These are phyloP conservation scores for Plasmodium coatneyi DNA, from an alignment of 169 alveolate species.

Conservation along the genomic window DNA sequence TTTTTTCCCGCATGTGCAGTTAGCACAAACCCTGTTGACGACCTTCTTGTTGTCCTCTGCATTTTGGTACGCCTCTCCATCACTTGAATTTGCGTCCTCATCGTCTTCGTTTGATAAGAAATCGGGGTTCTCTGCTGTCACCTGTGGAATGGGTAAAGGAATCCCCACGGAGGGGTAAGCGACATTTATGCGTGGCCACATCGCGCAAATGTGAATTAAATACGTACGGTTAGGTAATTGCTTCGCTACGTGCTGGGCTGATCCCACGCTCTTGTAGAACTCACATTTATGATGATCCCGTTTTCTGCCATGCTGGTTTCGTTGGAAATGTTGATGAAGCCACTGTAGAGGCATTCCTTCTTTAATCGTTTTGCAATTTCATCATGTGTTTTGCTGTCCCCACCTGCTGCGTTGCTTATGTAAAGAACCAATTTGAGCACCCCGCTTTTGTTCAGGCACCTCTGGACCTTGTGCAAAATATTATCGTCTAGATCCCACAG, in stretches of 20 bases:
- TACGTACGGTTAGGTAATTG: background rate
- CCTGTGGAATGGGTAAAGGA: conserved; percentile 11
- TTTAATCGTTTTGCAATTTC: conserved; percentile 26
- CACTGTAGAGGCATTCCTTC: conserved; percentile 62
- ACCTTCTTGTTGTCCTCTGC: conserved; percentile 54
- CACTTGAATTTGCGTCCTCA: conserved; percentile 17
- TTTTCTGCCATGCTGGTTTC: conserved; percentile 36
- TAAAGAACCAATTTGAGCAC: conserved; percentile 20
- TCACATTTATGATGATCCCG: conserved; percentile 60
- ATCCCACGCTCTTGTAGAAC: background rate
- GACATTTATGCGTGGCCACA: background rate
- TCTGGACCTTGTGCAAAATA: conserved; percentile 35
- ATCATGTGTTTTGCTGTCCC: background rate
- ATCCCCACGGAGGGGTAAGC: background rate
- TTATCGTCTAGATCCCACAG: conserved; percentile 52
- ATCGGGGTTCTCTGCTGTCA: conserved; percentile 70
- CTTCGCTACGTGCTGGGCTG: background rate
- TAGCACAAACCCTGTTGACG: conserved; percentile 71
- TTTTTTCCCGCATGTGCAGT: conserved; percentile 73
- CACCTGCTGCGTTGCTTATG: conserved; percentile 2
- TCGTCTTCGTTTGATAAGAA: conserved; percentile 34
- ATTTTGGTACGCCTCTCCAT: conserved; percentile 40
- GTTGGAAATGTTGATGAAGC: conserved; percentile 27
- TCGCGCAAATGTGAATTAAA: background rate
- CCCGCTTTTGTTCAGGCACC: conserved; percentile 59